Evolutionary conservation across 1,139 yeast genomes (phyloP), one percentile per base, ranked within the genome.

Genomic region (Protomyces inouyei): DNA sequence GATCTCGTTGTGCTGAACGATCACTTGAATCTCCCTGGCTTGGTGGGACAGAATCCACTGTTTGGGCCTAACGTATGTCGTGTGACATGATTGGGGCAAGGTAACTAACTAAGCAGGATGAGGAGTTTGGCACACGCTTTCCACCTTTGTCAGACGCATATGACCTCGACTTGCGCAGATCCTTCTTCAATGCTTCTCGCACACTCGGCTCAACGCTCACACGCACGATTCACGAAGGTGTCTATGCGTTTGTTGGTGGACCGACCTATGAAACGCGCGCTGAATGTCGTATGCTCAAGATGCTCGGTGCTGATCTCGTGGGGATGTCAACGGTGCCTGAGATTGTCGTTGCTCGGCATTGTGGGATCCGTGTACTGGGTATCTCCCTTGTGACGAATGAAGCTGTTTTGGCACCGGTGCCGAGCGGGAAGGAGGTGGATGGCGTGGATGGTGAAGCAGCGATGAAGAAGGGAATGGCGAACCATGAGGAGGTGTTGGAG

Each of bases 251-350:
- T 75, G 96, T 87, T 3, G 84, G 95, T 2, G 98, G 98, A 0
- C 98, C 98, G 2, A 89, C 97, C 0, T 93, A 87, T 74, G 98
- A 93, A 76, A 83, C 92, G 6, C 80, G 97, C 70, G 97, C 98
- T 0, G 98, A 93, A 76, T 87, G 87, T n/a, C 80, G 96, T 67
- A 81, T 86, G 80, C 79, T 92, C 56, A 77, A 84, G 68, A 71
- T 79, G 10, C 71, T 88, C 55, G 98, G 98, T 6, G 97, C 91
- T 57, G 97, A 93, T 75, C 89, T 95, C 0, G 98, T 92, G 4
- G 98, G 98, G 2, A 93, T 93, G 98, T 88, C 96, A 66, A 93
- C 98, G 0, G 97, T 92, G 43, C 97, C 98, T 0, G 98, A 93
- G 75, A 96, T 90, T 1, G 84, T 91, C 69, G 87, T 89, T 14